phyloP scores from a whole-genome alignment of 75 land plant genomes.

The Pseudotsuga menziesii region DNA sequence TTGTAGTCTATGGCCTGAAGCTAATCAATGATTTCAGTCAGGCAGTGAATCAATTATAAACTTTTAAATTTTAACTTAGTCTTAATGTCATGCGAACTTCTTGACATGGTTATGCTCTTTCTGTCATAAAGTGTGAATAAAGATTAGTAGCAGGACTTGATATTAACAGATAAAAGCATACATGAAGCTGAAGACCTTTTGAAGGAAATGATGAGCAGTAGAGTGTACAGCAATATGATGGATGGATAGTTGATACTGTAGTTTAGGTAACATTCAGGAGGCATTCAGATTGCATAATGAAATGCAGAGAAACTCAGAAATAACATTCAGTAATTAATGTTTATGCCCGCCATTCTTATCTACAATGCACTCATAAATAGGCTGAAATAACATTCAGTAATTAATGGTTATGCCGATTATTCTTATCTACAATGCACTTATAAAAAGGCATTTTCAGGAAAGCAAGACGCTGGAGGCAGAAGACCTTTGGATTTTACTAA shows the following conservation, averaged over 20 bases:
- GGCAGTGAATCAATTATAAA: neutral
- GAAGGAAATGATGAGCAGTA: conserved; percentile 36
- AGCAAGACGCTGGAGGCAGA: conserved; percentile 40
- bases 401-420: conserved; percentile 19
- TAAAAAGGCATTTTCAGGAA: conserved; percentile 40
- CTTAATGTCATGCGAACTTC: too few relatives aligned
- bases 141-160: too few relatives aligned
- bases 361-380: too few relatives aligned
- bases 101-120: too few relatives aligned
- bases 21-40: neutral
- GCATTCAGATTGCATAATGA: too few relatives aligned
- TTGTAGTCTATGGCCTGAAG: neutral
- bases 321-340: too few relatives aligned
- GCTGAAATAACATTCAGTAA: conserved; percentile 5
- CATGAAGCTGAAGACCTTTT: conserved; percentile 45
- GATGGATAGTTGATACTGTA: conserved; percentile 7
- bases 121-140: too few relatives aligned
- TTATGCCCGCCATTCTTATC: too few relatives aligned
- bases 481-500: conserved; percentile 32
- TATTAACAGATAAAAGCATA: neutral
- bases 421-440: conserved; percentile 51
- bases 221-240: too few relatives aligned
- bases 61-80: too few relatives aligned
- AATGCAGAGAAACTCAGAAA: too few relatives aligned
- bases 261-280: conserved; percentile 18